Percentiles rank a stretch among this genome's conserved stretches.
Conservation (phyloP, 2,329 filamentous ascomycete species). For the Calonectria hawksworthii region DNA sequence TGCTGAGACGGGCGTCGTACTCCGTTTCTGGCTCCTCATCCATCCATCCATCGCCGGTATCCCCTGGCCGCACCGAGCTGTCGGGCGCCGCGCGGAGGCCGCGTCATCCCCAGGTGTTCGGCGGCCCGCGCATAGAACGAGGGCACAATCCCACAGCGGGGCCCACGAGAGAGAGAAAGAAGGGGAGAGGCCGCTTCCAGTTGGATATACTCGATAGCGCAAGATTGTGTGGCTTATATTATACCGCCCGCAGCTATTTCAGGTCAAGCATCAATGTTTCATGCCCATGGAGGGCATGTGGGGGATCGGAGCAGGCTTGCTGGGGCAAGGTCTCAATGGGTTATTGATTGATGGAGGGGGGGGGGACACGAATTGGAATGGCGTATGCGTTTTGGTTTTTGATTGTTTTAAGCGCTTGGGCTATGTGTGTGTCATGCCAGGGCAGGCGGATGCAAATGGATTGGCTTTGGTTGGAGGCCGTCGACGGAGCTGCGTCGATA, state of each 20-base stretch:
- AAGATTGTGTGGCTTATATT: not conserved
- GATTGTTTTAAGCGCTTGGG: not conserved
- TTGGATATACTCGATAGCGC: not conserved
- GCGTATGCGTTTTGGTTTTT: not conserved
- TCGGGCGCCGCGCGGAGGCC: slow-evolving; percentile 37
- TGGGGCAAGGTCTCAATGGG: not conserved
- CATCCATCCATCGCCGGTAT: not conserved
- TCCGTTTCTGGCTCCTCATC: not conserved
- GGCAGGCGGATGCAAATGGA: not conserved
- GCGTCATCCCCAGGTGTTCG: slow-evolving; percentile 41
- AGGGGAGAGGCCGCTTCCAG: not conserved
- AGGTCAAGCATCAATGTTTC: slow-evolving; percentile 2
- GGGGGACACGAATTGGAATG: not conserved
- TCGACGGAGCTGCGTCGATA: not conserved
- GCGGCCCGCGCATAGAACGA: slow-evolving; percentile 20
- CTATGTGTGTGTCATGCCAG: not conserved
- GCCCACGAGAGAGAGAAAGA: not conserved
- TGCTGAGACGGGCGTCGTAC: not conserved
- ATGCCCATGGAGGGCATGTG: slow-evolving; percentile 9
- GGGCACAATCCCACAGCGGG: not conserved
- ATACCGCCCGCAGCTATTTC: not conserved
- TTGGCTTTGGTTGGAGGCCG: not conserved
- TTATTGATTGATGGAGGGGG: not conserved
- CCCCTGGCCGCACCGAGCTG: slow-evolving; percentile 21
- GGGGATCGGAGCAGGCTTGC: slow-evolving; percentile 6